Evolutionary conservation across 495 filamentous ascomycete species (phyloP).

Genomic region (Lasiosphaeria hispida): DNA sequence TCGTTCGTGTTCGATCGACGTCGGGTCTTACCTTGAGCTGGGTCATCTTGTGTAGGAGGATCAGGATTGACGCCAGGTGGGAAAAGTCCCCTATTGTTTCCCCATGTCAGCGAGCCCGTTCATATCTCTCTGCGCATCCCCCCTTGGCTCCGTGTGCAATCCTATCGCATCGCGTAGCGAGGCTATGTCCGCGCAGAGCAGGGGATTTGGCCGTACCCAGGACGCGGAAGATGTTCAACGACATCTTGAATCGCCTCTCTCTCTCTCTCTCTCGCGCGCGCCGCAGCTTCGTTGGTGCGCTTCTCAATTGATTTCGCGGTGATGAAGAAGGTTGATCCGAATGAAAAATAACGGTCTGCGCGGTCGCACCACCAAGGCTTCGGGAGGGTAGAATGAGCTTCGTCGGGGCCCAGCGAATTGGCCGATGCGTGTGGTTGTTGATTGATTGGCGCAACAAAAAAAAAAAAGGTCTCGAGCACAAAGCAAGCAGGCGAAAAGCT

Average conservation of each 20-base stretch:
- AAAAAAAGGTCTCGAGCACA: too few relatives aligned
- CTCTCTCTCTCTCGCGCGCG: background rate
- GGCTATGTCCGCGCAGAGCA: background rate
- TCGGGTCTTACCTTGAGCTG: slow-evolving; percentile 68
- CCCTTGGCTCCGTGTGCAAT: background rate
- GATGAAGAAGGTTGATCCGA: background rate
- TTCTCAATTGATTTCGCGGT: background rate
- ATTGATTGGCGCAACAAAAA: too few relatives aligned
- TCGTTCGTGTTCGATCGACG: background rate
- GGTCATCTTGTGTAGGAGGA: slow-evolving; percentile 93
- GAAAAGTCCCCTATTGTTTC: slow-evolving; percentile 75
- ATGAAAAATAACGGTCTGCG: too few relatives aligned
- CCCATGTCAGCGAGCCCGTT: slow-evolving; percentile 15
- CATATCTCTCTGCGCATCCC: background rate
- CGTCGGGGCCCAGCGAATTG: too few relatives aligned
- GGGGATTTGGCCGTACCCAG: slow-evolving; percentile 56
- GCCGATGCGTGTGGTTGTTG: too few relatives aligned
- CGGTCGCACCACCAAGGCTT: too few relatives aligned
- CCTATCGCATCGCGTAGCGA: too few relatives aligned
- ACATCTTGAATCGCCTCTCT: slow-evolving; percentile 48
- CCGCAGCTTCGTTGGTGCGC: too few relatives aligned
- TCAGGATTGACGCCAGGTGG: slow-evolving; percentile 90
- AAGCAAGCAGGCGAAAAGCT: too few relatives aligned
- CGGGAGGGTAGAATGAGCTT: too few relatives aligned
- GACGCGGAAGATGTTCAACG: slow-evolving; percentile 79